Percentiles rank a stretch among this genome's conserved stretches.
phyloP scores from a whole-genome alignment of 2,329 filamentous ascomycete genomes.

The Fusarium sp. region DNA sequence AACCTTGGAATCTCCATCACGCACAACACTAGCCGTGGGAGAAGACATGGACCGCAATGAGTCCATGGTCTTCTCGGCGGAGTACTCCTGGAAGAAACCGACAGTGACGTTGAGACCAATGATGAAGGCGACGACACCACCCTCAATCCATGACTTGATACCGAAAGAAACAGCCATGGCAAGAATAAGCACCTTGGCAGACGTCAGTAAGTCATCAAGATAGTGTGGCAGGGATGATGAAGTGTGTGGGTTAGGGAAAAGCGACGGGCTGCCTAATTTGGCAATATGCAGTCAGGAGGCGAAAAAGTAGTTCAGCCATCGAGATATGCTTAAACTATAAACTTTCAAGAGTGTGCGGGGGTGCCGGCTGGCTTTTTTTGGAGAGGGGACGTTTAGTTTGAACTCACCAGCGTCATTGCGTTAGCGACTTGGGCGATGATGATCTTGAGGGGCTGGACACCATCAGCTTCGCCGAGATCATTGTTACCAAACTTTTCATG shows the following conservation, averaged over 20 bases:
- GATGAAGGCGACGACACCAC: constrained; percentile 68
- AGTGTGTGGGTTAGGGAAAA: constrained; percentile 45
- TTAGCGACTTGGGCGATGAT: constrained; percentile 75
- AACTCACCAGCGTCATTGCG: constrained; percentile 73
- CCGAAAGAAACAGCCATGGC: constrained; percentile 70
- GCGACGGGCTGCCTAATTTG: constrained; percentile 57
- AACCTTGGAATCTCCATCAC: constrained; percentile 56
- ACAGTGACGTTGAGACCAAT: constrained; percentile 70
- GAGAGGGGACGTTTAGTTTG: background rate
- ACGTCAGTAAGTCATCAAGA: constrained; percentile 32
- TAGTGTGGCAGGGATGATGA: constrained; percentile 11
- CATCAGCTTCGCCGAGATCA: constrained; percentile 61
- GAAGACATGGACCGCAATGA: constrained; percentile 59
- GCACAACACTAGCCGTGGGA: constrained; percentile 59
- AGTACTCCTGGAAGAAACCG: constrained; percentile 60
- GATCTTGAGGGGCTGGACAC: constrained; percentile 69
- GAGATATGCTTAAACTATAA: constrained; percentile 33
- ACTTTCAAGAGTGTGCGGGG: constrained; percentile 17
- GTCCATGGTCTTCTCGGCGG: constrained; percentile 64
- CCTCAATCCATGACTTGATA: constrained; percentile 71
- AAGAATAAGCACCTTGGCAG: constrained; percentile 61
- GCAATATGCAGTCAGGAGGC: constrained; percentile 46
- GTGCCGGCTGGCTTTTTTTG: background rate
- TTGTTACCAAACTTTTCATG: constrained; percentile 69
- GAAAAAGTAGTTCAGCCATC: constrained; percentile 47